Evolutionary conservation across 495 filamentous ascomycete species (phyloP), one percentile per base, ranked within the genome.

Genomic region (Hypomontagnella monticulosa): DNA sequence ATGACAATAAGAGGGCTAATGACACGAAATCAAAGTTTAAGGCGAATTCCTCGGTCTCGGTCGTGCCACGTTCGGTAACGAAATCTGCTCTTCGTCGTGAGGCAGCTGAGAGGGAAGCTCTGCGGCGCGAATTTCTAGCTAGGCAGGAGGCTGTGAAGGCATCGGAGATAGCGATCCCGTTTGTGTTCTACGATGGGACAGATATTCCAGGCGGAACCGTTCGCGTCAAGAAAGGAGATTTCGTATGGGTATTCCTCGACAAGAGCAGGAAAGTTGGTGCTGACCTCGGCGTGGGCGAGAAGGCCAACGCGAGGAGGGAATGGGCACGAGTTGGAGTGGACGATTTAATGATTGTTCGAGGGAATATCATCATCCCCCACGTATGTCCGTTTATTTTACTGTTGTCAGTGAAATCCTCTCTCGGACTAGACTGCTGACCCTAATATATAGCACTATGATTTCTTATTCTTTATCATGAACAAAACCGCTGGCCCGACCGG

Each of bases 101-200:
- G 66, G 91, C 92, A 7, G 86, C 90, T 57, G 88, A 92, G 57
- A 83, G 92, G 49, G 95, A 99, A 63, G 79, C 87, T 37, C 76
- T 97, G 40, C 88, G 94, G 8, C 92, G 91, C 61, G 91, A 97
- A 69, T 99, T 97, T 67, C 62, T 96, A 30, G 76, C 77, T 7
- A 84, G 94, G 70, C 95, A 97, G 74, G 91, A 96, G 46, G 86
- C 88, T 1, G 89, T 98, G 56, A 97, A 96, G 78, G 87, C 87
- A 33, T 92, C 93, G 19, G 93, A 97, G 71, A 92, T 99, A 16
- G 80, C 89, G 38, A 91, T 99, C 3, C 95, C 95, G 0, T 99
- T 99, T 76, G 92, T 97, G 18, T 98, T 99, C 72, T 98, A 97
- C 76, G 96, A 99, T 59, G 95, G 95, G n/a, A 96, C 92, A 3